A percentile compares a stretch with the other conserved stretches of the same genome.
Conservation (phyloP, 345 rosid genomes). For the Populus tremula region DNA sequence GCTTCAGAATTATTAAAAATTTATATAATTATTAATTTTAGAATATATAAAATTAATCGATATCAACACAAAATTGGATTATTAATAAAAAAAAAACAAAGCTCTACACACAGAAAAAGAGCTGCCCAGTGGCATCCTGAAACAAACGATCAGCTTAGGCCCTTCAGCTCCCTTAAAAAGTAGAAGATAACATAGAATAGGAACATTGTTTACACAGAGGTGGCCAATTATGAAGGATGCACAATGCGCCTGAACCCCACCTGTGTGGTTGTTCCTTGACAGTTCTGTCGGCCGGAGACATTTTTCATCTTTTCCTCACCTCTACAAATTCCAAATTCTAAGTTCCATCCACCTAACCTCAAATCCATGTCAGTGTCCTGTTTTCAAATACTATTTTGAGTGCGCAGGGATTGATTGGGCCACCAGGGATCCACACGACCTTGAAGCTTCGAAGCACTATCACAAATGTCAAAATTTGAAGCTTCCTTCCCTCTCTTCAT, state of each 20-base stretch:
- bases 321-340: background rate
- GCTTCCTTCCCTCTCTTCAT: slow-evolving; percentile 9
- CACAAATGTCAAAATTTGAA: slow-evolving; percentile 4
- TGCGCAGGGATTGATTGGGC: slow-evolving; percentile 11
- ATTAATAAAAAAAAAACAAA: too few species aligned
- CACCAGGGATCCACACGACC: slow-evolving; percentile 3
- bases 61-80: too few species aligned
- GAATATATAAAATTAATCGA: too few species aligned
- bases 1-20: accelerated
- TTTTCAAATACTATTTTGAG: background rate
- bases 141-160: too few species aligned
- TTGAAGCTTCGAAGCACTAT: background rate
- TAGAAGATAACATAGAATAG: background rate
- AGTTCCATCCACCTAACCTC: background rate
- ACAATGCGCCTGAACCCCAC: background rate
- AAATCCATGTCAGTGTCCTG: slow-evolving; percentile 1
- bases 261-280: background rate
- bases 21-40: too few species aligned
- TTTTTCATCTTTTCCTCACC: background rate
- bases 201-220: background rate
- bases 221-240: background rate
- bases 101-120: too few species aligned
- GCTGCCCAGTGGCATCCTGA: too few species aligned
- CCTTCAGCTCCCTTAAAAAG: background rate
- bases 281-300: background rate